Conservation (phyloP, 495 filamentous ascomycete species). For the Lichenothelia convexa region DNA sequence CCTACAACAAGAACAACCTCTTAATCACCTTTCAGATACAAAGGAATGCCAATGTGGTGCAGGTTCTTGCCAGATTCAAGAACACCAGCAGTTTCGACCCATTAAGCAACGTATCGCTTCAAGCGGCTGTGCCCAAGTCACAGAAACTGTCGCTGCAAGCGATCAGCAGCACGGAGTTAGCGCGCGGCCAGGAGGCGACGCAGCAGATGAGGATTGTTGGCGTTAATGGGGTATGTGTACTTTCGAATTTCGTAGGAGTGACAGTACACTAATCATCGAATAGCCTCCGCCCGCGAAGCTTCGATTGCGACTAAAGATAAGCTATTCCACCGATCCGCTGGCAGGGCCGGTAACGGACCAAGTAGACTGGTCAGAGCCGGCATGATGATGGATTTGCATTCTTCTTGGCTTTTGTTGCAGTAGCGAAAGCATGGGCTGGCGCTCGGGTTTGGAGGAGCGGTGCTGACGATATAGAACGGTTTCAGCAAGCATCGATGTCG, state of each 20-base stretch:
- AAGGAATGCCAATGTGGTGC: slow-evolving; percentile 52
- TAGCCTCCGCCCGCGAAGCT: slow-evolving; percentile 50
- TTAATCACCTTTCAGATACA: slow-evolving; percentile 64
- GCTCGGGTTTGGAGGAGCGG: too few relatives aligned
- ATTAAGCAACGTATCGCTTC: slow-evolving; percentile 59
- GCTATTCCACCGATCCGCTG: slow-evolving; percentile 52
- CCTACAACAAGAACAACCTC: slow-evolving; percentile 74
- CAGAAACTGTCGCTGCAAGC: slow-evolving; percentile 81
- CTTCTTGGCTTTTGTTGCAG: not conserved
- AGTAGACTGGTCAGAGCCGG: slow-evolving; percentile 87
- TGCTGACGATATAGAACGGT: not conserved
- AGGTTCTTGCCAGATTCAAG: slow-evolving; percentile 65
- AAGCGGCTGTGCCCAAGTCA: slow-evolving; percentile 89
- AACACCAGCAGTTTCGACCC: slow-evolving; percentile 47
- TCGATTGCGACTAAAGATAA: slow-evolving; percentile 69
- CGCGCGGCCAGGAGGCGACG: slow-evolving; percentile 60
- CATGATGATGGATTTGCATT: too few relatives aligned
- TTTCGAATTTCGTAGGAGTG: slow-evolving; percentile 1
- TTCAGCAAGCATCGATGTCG: not conserved
- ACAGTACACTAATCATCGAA: not conserved
- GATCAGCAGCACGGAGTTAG: slow-evolving; percentile 62
- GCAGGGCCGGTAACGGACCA: slow-evolving; percentile 64
- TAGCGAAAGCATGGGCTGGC: not conserved
- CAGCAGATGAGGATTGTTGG: slow-evolving; percentile 72
- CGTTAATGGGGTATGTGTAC: slow-evolving; percentile 63